These are phyloP conservation scores for Niebla homalea DNA, from an alignment of 495 filamentous ascomycete species.

Conservation along the genomic window DNA sequence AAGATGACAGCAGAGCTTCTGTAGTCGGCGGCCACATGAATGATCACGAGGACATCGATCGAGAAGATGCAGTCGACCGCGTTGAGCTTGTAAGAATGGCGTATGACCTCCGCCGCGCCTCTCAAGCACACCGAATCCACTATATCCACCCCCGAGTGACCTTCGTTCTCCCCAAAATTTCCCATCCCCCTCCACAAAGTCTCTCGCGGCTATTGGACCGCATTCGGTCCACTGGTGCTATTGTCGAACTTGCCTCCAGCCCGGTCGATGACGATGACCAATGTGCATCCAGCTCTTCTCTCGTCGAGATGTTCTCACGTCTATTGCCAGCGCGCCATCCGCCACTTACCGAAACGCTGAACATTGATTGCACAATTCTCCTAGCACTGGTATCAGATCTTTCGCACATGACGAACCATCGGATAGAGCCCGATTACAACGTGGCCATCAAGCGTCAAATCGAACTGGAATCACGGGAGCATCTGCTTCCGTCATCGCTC, in stretches of 20 bases:
- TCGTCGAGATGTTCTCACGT: constrained; percentile 19
- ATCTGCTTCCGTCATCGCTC: constrained; percentile 44
- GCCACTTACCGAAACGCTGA: constrained; percentile 43
- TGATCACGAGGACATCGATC: constrained; percentile 22
- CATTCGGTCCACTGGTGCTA: constrained; percentile 43
- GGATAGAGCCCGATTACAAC: constrained; percentile 37
- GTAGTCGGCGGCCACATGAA: constrained; percentile 16
- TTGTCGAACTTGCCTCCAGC: constrained; percentile 25
- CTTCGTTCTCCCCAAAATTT: constrained; percentile 48
- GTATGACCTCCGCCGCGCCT: constrained; percentile 38
- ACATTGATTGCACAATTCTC: constrained; percentile 64
- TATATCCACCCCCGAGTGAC: constrained; percentile 46
- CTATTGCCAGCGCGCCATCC: constrained; percentile 43
- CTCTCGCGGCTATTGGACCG: constrained; percentile 44
- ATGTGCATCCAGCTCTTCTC: constrained; percentile 6
- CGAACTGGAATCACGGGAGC: constrained; percentile 45
- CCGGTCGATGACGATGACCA: background rate
- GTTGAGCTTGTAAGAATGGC: constrained; percentile 24
- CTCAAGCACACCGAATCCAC: constrained; percentile 38
- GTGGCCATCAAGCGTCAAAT: constrained; percentile 49
- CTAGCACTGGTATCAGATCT: constrained; percentile 61
- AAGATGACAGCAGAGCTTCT: constrained; percentile 9
- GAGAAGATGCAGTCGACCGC: constrained; percentile 13
- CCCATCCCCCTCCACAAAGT: constrained; percentile 33
- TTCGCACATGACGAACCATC: constrained; percentile 31